Conservation (phyloP, 768 basidiomycete species). For the Amanita fuliginea region DNA sequence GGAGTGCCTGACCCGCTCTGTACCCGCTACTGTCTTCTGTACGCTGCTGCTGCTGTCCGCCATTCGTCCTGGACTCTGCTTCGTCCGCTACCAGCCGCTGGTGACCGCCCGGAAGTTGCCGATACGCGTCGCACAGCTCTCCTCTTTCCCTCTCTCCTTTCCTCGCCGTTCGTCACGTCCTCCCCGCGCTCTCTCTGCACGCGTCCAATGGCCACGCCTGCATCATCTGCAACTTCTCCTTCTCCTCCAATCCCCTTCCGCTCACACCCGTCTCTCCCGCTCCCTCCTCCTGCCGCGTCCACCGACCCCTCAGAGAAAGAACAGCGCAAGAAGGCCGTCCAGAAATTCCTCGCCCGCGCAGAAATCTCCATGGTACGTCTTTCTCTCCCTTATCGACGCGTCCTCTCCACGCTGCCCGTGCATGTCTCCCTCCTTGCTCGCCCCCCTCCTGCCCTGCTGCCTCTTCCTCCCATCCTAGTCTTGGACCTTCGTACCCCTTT, state of each 20-base stretch:
- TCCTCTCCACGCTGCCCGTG: slow-evolving; percentile 18
- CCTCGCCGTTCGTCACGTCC: slow-evolving; percentile 21
- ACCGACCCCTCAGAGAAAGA: slow-evolving; percentile 42
- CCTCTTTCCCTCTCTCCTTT: slow-evolving; percentile 13
- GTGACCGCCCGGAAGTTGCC: slow-evolving; percentile 27
- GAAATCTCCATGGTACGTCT: slow-evolving; percentile 69
- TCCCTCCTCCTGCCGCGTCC: slow-evolving; percentile 18
- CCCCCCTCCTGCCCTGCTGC: slow-evolving; percentile 5
- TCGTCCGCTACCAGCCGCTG: no score
- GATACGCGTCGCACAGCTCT: slow-evolving; percentile 36
- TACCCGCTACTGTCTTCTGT: no score
- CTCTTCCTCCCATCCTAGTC: slow-evolving; percentile 6
- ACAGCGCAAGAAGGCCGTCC: slow-evolving; percentile 53
- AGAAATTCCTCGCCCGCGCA: slow-evolving; percentile 70
- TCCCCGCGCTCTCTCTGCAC: slow-evolving; percentile 19
- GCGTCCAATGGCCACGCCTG: slow-evolving; percentile 64
- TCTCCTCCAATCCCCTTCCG: slow-evolving; percentile 60
- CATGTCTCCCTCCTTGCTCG: slow-evolving; percentile 8
- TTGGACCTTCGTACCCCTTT: slow-evolving; percentile 20
- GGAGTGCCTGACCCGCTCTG: slow-evolving; percentile 16
- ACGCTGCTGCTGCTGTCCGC: no score
- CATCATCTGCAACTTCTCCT: slow-evolving; percentile 73
- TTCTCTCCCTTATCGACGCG: slow-evolving; percentile 34
- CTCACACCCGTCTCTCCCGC: slow-evolving; percentile 34
- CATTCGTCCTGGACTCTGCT: no score